These are phyloP conservation scores for Gloeophyllum trabeum DNA, from an alignment of 768 basidiomycete genomes.

Conservation along the genomic window DNA sequence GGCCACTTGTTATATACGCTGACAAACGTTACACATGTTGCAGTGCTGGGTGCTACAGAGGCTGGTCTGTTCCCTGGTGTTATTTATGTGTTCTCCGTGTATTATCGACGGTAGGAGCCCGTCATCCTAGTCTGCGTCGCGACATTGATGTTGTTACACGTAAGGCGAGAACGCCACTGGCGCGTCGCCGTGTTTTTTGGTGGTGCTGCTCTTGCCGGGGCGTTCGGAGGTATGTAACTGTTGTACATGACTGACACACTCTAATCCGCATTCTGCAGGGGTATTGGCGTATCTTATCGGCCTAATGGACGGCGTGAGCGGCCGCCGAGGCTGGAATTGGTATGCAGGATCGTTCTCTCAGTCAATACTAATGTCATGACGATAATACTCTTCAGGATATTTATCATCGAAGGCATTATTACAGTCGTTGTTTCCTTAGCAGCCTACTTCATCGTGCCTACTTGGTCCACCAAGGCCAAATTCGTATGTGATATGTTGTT, in stretches of 20 bases:
- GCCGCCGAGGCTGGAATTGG: conserved; percentile 52
- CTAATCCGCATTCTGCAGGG: conserved; percentile 18
- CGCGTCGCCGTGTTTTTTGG: conserved; percentile 55
- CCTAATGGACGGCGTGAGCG: conserved; percentile 52
- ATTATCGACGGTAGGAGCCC: conserved; percentile 32
- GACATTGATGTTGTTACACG: not conserved
- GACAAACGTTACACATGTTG: not conserved
- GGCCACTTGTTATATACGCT: not conserved
- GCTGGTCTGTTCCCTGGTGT: conserved; percentile 31
- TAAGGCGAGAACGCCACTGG: conserved; percentile 45
- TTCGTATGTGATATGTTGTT: conserved; percentile 38
- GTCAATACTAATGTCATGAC: too few species aligned
- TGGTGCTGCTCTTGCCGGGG: conserved; percentile 50
- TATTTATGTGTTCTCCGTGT: conserved; percentile 47
- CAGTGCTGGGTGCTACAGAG: conserved; percentile 46
- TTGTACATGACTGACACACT: too few species aligned
- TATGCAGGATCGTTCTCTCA: conserved; percentile 7
- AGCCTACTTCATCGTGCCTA: conserved; percentile 45
- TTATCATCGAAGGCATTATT: conserved; percentile 39
- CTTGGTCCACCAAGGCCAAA: conserved; percentile 46
- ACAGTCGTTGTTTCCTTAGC: conserved; percentile 34
- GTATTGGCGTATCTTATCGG: conserved; percentile 48
- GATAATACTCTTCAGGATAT: conserved; percentile 33
- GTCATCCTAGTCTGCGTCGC: not conserved
- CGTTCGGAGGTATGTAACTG: conserved; percentile 41